These are phyloP conservation scores for Kalmusia sp. DNA, from an alignment of 2,329 filamentous ascomycete species.

Conservation along the genomic window DNA sequence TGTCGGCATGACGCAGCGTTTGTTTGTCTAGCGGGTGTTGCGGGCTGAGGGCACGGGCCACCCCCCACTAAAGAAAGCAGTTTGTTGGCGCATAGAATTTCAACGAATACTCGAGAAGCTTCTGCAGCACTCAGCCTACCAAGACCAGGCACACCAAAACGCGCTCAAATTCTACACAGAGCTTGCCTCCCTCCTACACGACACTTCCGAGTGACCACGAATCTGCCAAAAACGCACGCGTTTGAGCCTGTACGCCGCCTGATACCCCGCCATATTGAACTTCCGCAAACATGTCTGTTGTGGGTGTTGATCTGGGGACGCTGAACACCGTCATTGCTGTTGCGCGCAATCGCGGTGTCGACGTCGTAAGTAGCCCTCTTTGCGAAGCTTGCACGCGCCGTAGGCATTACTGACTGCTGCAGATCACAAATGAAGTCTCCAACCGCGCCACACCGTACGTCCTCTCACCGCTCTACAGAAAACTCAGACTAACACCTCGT, in stretches of 20 bases:
- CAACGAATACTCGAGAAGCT: constrained; percentile 22
- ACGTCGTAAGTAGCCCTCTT: constrained; percentile 77
- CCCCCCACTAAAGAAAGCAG: constrained; percentile 23
- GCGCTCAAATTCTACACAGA: constrained; percentile 12
- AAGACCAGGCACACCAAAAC: constrained; percentile 12
- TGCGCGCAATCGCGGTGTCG: constrained; percentile 96
- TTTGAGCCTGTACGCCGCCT: constrained; percentile 13
- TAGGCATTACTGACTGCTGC: constrained; percentile 38
- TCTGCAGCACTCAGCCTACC: constrained; percentile 14
- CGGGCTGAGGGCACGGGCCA: constrained; percentile 7
- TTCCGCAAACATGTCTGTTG: constrained; percentile 63
- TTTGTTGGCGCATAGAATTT: constrained; percentile 24
- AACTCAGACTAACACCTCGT: constrained; percentile 14
- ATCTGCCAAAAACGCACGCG: constrained; percentile 15
- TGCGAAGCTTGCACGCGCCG: constrained; percentile 2
- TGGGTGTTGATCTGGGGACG: constrained; percentile 92
- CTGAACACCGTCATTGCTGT: constrained; percentile 98
- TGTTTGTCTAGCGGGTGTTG: constrained; percentile 10
- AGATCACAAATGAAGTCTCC: constrained; percentile 99
- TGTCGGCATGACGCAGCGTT: constrained; percentile 21
- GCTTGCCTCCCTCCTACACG: constrained; percentile 14
- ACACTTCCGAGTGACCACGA: constrained; percentile 9
- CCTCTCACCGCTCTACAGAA: constrained; percentile 18
- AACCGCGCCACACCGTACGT: constrained; percentile 98
- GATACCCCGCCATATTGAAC: constrained; percentile 37